Evolutionary conservation across 176 grass and related monocot genomes (phyloP), one percentile per base, ranked within the genome.

Genomic region (Rhynchospora breviuscula): DNA sequence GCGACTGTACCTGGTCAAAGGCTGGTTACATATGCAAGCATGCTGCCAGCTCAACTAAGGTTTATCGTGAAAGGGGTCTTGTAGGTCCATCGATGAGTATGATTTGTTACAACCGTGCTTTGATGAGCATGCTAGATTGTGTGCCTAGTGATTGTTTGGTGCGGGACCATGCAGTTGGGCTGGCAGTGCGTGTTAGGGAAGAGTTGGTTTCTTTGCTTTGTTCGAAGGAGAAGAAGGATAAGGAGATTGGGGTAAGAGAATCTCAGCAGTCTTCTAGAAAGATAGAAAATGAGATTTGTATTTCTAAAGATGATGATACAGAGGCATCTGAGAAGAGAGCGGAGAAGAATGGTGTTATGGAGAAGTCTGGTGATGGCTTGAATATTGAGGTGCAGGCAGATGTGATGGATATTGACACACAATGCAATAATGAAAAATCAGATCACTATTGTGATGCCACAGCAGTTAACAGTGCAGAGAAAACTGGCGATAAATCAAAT

Each of bases 21-120:
- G 86, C 86, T 88, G 96, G 96, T 64, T 93, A 99, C 69, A 74
- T 99, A 86, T 99, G 96, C 84, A 93, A 95, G 78, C 96, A 99
- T 88, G 81, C 73, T 49, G 82, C 90, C 56, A 91, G 94, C 47
- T 89, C 83, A 1, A 89, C 88, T 81, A 95, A 91, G 83, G 58
- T 93, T 35, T 91, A 48, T 88, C 89, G 89, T 14, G 83, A 90
- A 79, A 91, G 48, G 77, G 93, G 91, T 80, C 87, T 95, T 71
- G 83, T 67, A 29, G 89, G 74, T 15, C 82, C 89, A 84, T 93
- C 93, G 0, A 81, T 94, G 72, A 90, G 93, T 57, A 63, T 93
- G 59, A 80, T 86, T 67, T 63, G 83, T 57, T 99, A 92, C 82
- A 88, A 90, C 53, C 85, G 87, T 87, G 91, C 54, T 74, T 82